These are phyloP conservation scores for Puccinia coronata DNA, from an alignment of 1,284 basidiomycete genomes.

Conservation along the genomic window DNA sequence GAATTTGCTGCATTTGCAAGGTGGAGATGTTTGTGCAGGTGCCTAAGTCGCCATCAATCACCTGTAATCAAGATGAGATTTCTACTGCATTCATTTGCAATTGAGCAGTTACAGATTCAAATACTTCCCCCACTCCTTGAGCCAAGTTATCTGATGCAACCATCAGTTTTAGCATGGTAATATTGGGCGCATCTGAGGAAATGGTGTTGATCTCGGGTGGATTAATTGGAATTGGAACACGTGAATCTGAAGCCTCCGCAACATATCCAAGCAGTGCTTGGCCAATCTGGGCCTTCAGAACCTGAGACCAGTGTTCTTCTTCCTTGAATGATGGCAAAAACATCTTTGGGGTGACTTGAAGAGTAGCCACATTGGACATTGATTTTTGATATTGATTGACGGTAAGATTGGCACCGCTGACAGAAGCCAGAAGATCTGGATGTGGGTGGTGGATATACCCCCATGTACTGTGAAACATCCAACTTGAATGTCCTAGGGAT, in stretches of 20 bases:
- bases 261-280: not conserved
- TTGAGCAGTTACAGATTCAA: not conserved
- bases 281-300: not conserved
- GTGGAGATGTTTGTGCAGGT: not conserved
- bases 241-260: not conserved
- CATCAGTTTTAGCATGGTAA: not conserved
- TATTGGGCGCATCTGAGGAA: not conserved
- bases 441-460: not conserved
- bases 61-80: not conserved
- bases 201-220: not conserved
- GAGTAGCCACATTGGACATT: not conserved
- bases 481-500: not conserved
- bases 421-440: not conserved
- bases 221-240: not conserved
- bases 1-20: not conserved
- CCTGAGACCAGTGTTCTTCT: not conserved
- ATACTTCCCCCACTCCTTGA: not conserved
- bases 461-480: conserved; percentile 2
- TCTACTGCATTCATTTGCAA: not conserved
- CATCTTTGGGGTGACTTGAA: not conserved
- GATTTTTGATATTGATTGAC: not conserved
- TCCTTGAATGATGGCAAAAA: not conserved
- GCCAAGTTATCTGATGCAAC: not conserved
- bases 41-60: conserved; percentile 16
- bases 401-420: not conserved